Evolutionary conservation across 257 asterid species (phyloP), one percentile per base, ranked within the genome.

Genomic region (Orobanche coerulescens): DNA sequence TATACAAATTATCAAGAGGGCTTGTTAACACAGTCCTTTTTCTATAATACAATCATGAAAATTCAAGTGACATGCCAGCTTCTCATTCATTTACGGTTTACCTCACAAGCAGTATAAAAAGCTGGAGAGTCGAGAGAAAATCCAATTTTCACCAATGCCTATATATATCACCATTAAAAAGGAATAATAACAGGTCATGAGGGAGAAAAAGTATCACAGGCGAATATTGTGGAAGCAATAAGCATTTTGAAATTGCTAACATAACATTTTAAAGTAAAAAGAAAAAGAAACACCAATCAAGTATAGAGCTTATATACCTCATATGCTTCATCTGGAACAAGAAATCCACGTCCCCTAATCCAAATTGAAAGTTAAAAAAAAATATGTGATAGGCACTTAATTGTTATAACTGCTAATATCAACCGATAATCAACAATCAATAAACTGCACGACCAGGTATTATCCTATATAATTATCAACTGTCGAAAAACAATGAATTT

Each of bases 41-140:
- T 55, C 34, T 39, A 66, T n/a, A n/a, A n/a, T n/a, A n/a, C n/a
- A 52, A 51, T 11, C 43, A 66, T 22, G 47, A 20, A 14, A 12
- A 13, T 19, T 50, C 39, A 44, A 12, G 23, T 31, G n/a, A n/a
- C n/a, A 63, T 24, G 28, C 10, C 3, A 15, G 43, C 12, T 63
- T 51, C 68, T 20, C 52, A 23, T 40, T 55, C 51, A 8, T 25
- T 56, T 73, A n/a, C n/a, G n/a, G n/a, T n/a, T n/a, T 76, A 87
- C 95, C 95, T 87, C 95, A 73, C 95, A 87, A 53, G 72, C 95
- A 15, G 90, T 84, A 62, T 87, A 87, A 46, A 87, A 79, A 65
- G 94, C 88, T 5, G 95, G 95, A 30, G 95, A 80, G 79, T 87
- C 95, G 0, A 87, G 86, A 65, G 81, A 67, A 58, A 80, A 80